Conservation (phyloP, 345 rosid species). For the Camelina laxa region DNA sequence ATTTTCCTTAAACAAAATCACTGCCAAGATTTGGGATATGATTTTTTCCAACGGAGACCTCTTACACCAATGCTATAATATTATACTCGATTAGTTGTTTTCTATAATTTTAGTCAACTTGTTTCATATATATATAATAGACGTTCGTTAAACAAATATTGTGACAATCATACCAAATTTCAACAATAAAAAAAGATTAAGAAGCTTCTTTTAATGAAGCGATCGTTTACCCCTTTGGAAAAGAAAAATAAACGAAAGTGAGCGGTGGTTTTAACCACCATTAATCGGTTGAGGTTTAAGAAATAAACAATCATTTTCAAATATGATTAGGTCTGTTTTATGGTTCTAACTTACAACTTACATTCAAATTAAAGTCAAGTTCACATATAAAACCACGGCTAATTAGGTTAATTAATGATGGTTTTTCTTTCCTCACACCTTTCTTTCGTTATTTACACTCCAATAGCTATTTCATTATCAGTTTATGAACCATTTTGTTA, state of each 20-base stretch:
- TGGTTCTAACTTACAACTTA: conserved; percentile 47
- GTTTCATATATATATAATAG: conserved; percentile 16
- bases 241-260: conserved; percentile 37
- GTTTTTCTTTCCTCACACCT: conserved; percentile 15
- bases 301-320: conserved; percentile 37
- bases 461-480: conserved; percentile 27
- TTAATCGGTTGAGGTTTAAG: conserved; percentile 31
- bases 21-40: conserved; percentile 25
- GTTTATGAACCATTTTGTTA: not conserved
- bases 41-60: conserved; percentile 7
- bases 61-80: not conserved
- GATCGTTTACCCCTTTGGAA: conserved; percentile 16
- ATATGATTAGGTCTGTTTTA: conserved; percentile 44
- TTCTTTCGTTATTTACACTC: conserved; percentile 39
- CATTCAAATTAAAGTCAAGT: conserved; percentile 41
- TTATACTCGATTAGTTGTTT: conserved; percentile 16
- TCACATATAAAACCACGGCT: conserved; percentile 37
- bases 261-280: conserved; percentile 46
- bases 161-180: conserved; percentile 32
- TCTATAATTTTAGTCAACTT: conserved; percentile 36
- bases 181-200: conserved; percentile 32
- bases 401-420: conserved; percentile 36
- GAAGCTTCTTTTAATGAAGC: conserved; percentile 32
- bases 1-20: conserved; percentile 19
- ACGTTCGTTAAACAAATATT: conserved; percentile 42